Base-by-base conservation (phyloP, 1,139 yeast genomes). In the Debaryomyces subglobosus region DNA sequence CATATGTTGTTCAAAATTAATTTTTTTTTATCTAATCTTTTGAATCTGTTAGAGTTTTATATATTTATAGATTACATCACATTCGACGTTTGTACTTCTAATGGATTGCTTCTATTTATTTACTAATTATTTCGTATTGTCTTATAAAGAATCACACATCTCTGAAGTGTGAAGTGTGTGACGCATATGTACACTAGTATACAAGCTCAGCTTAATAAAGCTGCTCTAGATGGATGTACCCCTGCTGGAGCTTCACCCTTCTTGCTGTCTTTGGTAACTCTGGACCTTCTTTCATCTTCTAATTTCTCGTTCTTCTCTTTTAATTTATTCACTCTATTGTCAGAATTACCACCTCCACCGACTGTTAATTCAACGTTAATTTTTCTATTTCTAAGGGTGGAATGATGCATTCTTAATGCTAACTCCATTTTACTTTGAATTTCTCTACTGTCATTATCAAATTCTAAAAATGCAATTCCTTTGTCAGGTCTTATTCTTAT, bases 321-420 rank as follows among this genome's bases (percentile, higher is more conserved):
- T 59, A 94, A 78, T 69, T 94, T 94, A 43, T 79, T 79, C 49
- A 82, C 63, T 57, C 99, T 77, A 35, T 73, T 77, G 48, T 78
- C 77, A 6, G 96, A 85, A 66, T 92, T 92, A 45, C 99, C 99
- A 39, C 99, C 99, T 42, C 99, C 99, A 46, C 99, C 99, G 43
- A 90, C 99, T 1, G 98, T 94, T 60, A 94, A 78, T 68, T 94
- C 99, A 30, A 94, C 98, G 62, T 94, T 94, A 61, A 94, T 90
- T 64, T 84, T 88, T 55, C 97, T 78, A 48, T 80, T 77, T 52
- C 82, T 78, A 51, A 92, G 65, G 13, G 73, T 62, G 4, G 92
- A 77, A 65, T 89, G 96, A 67, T 94, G 97, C 77, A 89, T 78
- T 54, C 86, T 77, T 57, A 92, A 75, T 0, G 96, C 97, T 47